Conservation (phyloP, 805 yeast genomes). For the Ogataea kodamae region DNA sequence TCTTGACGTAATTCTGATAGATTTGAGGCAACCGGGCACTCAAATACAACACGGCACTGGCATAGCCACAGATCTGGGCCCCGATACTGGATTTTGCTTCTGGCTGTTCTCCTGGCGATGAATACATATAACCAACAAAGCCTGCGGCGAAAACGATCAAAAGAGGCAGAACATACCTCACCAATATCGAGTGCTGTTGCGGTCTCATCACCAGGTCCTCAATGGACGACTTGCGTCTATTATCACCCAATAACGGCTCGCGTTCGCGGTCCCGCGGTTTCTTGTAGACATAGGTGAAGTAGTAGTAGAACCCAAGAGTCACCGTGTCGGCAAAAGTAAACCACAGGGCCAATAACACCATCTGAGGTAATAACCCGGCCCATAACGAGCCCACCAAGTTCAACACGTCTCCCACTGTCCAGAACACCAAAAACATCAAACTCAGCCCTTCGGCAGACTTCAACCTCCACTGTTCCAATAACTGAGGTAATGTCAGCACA, state of each 20-base stretch:
- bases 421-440: conserved; percentile 58
- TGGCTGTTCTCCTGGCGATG: conserved; percentile 34
- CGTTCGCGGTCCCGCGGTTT: conserved; percentile 28
- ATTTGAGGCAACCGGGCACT: conserved; percentile 83
- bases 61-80: conserved; percentile 68
- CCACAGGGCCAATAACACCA: conserved; percentile 69
- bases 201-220: conserved; percentile 50
- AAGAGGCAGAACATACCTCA: conserved; percentile 55
- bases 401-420: conserved; percentile 71
- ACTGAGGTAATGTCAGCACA: conserved; percentile 70
- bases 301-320: conserved; percentile 57
- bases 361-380: conserved; percentile 70
- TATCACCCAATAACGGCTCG: conserved; percentile 32
- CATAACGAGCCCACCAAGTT: conserved; percentile 66
- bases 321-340: conserved; percentile 70
- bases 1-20: conserved; percentile 68
- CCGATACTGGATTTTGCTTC: conserved; percentile 38
- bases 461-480: conserved; percentile 75
- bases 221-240: conserved; percentile 46
- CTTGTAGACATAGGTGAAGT: conserved; percentile 46
- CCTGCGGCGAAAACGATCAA: conserved; percentile 63
- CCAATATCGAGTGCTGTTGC: conserved; percentile 42
- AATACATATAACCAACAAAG: conserved; percentile 51
- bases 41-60: conserved; percentile 64
- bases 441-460: conserved; percentile 77